Base-by-base conservation (phyloP, 2,329 filamentous ascomycete genomes). In the Fusarium dimerum region DNA sequence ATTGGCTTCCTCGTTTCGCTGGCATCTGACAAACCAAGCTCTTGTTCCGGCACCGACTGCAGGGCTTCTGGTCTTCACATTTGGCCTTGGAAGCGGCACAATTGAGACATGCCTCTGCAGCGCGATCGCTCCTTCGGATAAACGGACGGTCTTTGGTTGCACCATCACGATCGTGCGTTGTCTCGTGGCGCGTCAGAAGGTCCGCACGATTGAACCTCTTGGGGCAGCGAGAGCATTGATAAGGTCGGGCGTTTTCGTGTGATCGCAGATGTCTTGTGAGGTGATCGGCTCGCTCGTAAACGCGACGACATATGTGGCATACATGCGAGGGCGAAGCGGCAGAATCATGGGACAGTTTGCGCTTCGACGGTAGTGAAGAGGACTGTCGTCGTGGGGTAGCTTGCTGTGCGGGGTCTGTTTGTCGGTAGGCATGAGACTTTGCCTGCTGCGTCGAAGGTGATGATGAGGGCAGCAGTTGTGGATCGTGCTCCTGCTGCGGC, bases 131-230 rank as follows among this genome's bases (percentile, higher is more conserved):
- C 34, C 62, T 50, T 47, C 59, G 53, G 44, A 65, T 65, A 15
- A 65, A 65, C 6, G 62, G 62, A 17, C 60, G 62, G 40, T 62
- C 62, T 38, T 65, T 65, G 40, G 62, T 49, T 20, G 54, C 45
- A 20, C 62, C 62, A 59, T 65, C 62, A 54, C 62, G 62, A 48
- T 65, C 62, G 48, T 65, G 62, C 6, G 62, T 65, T 26, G 62
- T 65, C 50, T 65, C 62, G 26, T 65, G 62, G 34, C 62, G 56
- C 18, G 62, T 65, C 17, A 65, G 47, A 29, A 65, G 59, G 46
- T 65, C 62, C 15, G 62, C 62, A 43, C 62, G 62, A 20, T 65
- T 65, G 45, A 65, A 65, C 16, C 62, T 60, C 50, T 65, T 65
- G 10, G 62, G 62, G 15, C 62, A 65, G 43, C 62, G 62, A 45